These are phyloP conservation scores for Pseudovirgaria hyperparasitica DNA, from an alignment of 2,329 filamentous ascomycete species.

Conservation along the genomic window DNA sequence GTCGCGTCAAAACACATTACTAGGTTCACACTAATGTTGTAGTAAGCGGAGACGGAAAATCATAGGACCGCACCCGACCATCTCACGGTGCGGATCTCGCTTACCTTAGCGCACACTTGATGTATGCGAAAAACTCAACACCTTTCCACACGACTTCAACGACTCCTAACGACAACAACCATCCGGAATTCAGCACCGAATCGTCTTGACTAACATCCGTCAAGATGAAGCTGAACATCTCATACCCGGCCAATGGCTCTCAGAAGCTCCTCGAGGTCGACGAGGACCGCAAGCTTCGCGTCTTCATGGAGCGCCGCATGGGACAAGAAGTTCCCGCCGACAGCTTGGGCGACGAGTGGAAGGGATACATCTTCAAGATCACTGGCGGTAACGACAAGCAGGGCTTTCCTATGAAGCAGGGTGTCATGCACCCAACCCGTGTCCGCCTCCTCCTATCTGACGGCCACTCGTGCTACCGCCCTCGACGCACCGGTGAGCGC, in stretches of 20 bases:
- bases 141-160: too few relatives aligned
- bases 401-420: slow-evolving; percentile 99
- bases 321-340: slow-evolving; percentile 86
- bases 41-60: too few relatives aligned
- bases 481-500: slow-evolving; percentile 94
- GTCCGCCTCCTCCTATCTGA: slow-evolving; percentile 91
- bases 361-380: slow-evolving; percentile 99
- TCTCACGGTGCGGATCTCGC: too few relatives aligned
- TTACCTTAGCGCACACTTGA: too few relatives aligned
- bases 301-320: slow-evolving; percentile 99
- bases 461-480: slow-evolving; percentile 98
- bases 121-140: too few relatives aligned
- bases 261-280: slow-evolving; percentile 99
- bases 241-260: slow-evolving; percentile 97
- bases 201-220: slow-evolving; percentile 10
- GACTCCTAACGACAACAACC: slow-evolving; percentile 15
- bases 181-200: background rate
- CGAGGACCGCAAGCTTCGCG: slow-evolving; percentile 97
- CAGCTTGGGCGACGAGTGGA: slow-evolving; percentile 97
- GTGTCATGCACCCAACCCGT: slow-evolving; percentile 97
- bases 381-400: slow-evolving; percentile 99
- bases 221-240: slow-evolving; percentile 67
- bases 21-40: too few relatives aligned
- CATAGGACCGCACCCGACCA: too few relatives aligned
- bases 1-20: too few relatives aligned